These are phyloP conservation scores for Paramecium biaurelia DNA, from an alignment of 73 alveolate species.

Conservation along the genomic window DNA sequence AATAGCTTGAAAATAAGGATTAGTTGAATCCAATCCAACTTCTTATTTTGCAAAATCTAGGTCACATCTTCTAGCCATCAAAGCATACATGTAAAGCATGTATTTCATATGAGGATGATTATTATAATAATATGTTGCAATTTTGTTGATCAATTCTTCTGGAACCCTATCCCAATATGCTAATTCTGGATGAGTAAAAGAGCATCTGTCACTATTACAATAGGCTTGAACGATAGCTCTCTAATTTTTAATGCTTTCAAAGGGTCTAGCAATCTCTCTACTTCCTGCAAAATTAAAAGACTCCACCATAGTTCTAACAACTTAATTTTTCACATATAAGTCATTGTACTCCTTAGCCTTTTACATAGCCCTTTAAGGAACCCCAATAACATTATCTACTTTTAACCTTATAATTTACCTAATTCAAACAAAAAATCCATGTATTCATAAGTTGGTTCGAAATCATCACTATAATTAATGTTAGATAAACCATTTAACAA, in stretches of 20 bases:
- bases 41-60: conserved; percentile 47
- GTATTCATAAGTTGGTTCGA: background rate
- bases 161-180: conserved; percentile 53
- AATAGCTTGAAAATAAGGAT: background rate
- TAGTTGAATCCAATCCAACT: conserved; percentile 24
- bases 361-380: conserved; percentile 37
- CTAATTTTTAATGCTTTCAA: background rate
- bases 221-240: conserved; percentile 43
- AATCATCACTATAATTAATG: conserved; percentile 34
- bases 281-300: conserved; percentile 31
- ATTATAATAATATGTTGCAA: conserved; percentile 10
- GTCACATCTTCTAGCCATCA: conserved; percentile 48
- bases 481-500: conserved; percentile 13
- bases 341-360: conserved; percentile 32
- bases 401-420: background rate
- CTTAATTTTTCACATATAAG: conserved; percentile 30
- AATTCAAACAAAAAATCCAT: conserved; percentile 47
- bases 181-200: conserved; percentile 47
- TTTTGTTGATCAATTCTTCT: conserved; percentile 28
- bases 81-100: conserved; percentile 39
- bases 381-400: conserved; percentile 32
- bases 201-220: conserved; percentile 42
- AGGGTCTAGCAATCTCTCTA: conserved; percentile 38
- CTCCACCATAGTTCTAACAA: conserved; percentile 14
- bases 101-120: conserved; percentile 51